Percentiles rank a stretch among this genome's conserved stretches.
phyloP scores from a whole-genome alignment of 2,329 filamentous ascomycete genomes.

The Tricladium varicosporioides region DNA sequence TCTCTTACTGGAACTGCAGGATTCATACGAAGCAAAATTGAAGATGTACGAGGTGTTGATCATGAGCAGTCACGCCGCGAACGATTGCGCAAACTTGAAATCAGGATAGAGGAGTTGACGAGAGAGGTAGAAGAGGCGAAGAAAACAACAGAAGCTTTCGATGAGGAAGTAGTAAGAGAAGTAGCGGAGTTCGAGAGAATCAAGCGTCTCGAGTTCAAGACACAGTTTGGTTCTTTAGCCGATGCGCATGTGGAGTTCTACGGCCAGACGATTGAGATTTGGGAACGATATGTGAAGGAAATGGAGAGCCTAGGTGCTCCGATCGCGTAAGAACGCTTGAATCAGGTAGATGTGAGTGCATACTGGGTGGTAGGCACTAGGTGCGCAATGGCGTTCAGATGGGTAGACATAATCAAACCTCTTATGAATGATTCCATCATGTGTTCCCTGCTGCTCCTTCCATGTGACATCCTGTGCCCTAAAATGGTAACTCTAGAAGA shows the following conservation, averaged over 20 bases:
- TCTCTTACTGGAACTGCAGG: constrained; percentile 72
- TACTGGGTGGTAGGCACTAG: neutral
- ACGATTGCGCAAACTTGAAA: constrained; percentile 82
- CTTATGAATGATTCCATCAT: neutral
- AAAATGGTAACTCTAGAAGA: too few relatives aligned
- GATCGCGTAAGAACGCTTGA: constrained; percentile 20
- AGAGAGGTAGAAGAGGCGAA: constrained; percentile 85
- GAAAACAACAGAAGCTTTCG: constrained; percentile 85
- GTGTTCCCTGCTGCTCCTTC: neutral
- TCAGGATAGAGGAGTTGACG: constrained; percentile 89
- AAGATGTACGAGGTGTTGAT: constrained; percentile 94
- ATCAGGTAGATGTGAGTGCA: neutral
- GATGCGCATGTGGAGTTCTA: constrained; percentile 89
- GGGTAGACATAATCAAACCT: constrained; percentile 6
- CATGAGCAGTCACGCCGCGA: constrained; percentile 90
- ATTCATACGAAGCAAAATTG: constrained; percentile 90
- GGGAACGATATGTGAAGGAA: constrained; percentile 86
- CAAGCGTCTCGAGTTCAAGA: constrained; percentile 89
- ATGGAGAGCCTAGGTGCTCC: constrained; percentile 68
- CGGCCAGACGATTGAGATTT: constrained; percentile 72
- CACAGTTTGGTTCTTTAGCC: constrained; percentile 78
- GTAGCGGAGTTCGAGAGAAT: constrained; percentile 94
- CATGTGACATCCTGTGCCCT: neutral
- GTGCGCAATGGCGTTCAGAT: constrained; percentile 5
- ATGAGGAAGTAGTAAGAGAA: constrained; percentile 93